Evolutionary conservation across 257 asterid genomes (phyloP), one percentile per base, ranked within the genome.

Genomic region (Solanum dulcamara): DNA sequence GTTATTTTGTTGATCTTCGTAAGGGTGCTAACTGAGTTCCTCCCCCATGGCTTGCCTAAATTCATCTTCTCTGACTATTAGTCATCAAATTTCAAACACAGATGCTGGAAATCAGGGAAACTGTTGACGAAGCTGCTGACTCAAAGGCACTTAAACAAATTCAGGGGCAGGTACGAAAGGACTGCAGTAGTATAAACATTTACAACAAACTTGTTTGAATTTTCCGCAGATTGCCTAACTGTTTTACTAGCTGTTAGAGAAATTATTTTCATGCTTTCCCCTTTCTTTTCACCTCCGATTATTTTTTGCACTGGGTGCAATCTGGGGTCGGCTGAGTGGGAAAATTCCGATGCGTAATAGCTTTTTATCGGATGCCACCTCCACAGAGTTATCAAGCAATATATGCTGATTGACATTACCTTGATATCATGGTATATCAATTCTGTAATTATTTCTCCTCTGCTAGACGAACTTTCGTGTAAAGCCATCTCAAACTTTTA

Each of bases 101-200:
- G 99, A 89, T 96, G 81, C 89, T 96, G 95, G 98, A 96, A 86
- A 88, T 96, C 33, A 93, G 99, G 90, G 99, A 94, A 90, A 89
- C 94, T 44, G 94, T 96, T 71, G 98, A 94, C n/a, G 99, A 93
- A 87, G 96, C 99, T 17, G 88, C 84, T 60, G 96, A 91, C 50
- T 55, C 88, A 35, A 87, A 87, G 83, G 89, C 94, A 64, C 87
- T 96, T 48, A 91, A 90, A 85, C 89, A 90, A 87, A 94, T 96
- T 86, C 96, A 94, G 87, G 91, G 87, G 60, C 91, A 94, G 98
- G 98, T 94, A 88, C 44, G 85, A 28, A 11, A 38, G 53, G 1
- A 5, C 50, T 3, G 6, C 11, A 37, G 30, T 22, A 37, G 50
- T 71, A 71, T 71, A 71, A 22, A 22, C 12, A 0, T 37, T 38